Base-by-base conservation (phyloP, 805 yeast genomes). In the Suhomyces pyralidae region DNA sequence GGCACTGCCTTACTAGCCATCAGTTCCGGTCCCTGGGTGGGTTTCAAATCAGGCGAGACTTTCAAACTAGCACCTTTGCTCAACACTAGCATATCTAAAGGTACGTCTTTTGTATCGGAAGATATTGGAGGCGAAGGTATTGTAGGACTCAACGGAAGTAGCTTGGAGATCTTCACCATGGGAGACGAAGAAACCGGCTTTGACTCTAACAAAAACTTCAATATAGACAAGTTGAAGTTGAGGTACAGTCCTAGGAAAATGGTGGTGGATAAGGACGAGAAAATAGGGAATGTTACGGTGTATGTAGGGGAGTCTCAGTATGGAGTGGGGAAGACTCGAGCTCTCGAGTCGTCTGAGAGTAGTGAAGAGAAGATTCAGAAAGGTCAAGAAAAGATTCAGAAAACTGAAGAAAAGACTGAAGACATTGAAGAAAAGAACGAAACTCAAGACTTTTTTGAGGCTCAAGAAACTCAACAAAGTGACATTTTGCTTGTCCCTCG, bases 81-180 rank as follows among this genome's bases (percentile, higher is more conserved):
- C 19, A 78, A 70, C 52, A 74, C 73, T 30, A 66, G 65, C 12
- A 70, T 84, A 28, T 66, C 67, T 8, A 66, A 67, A 34, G 86
- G 85, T 0, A 69, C 81, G 8, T 70, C 83, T 0, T 84, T 90
- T 61, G 70, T 71, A 19, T 83, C 89, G 44, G 88, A 81, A 53
- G 94, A 88, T 54, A 69, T 75, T 25, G 78, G 78, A 8, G 74
- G 73, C n/a, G 75, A 71, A 49, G 93, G 93, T 1, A 69, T 85
- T 3, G 83, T 90, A 25, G 91, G 88, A 0, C 73, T 88, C 15
- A 71, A 73, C 38, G 81, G 78, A 2, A 74, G 73, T 43, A 76
- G 70, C 19, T 68, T 90, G 53, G 67, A 77, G 2, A 86, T 88
- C 28, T 77, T 85, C 60, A 77, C 83, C 0, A 62, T 82, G 34